Evolutionary conservation across 2,329 filamentous ascomycete genomes (phyloP).

Genomic region (Xylaria sp.): DNA sequence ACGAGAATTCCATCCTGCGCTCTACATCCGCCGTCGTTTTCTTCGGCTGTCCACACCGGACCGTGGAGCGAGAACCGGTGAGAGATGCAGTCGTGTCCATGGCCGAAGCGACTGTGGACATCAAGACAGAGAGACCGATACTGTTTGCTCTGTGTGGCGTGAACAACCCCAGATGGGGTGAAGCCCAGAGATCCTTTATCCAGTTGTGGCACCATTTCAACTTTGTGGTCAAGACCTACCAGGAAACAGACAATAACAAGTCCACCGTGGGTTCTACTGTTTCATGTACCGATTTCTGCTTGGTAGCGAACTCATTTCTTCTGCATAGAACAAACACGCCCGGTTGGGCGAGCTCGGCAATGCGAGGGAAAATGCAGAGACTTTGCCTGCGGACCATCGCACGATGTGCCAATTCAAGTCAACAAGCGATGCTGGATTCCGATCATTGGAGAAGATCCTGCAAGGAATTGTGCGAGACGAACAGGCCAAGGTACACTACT

Average conservation of each 20-base stretch:
- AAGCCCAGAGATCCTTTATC: constrained; percentile 11
- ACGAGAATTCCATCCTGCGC: constrained; percentile 6
- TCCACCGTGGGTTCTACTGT: constrained; percentile 1
- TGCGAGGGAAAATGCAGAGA: constrained; percentile 10
- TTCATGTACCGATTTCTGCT: not conserved
- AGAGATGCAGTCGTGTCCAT: constrained; percentile 6
- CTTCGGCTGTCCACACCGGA: constrained; percentile 15
- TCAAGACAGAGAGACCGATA: constrained; percentile 3
- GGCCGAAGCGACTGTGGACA: constrained; percentile 2
- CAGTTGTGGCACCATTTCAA: constrained; percentile 16
- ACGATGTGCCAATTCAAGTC: constrained; percentile 14
- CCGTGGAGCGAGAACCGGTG: not conserved
- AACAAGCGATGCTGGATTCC: constrained; percentile 7
- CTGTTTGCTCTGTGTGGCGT: constrained; percentile 10
- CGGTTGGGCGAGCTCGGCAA: constrained; percentile 9
- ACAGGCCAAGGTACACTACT: constrained; percentile 9
- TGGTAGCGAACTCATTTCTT: constrained; percentile 3
- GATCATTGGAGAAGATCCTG: constrained; percentile 6
- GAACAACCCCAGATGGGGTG: constrained; percentile 7
- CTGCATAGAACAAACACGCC: constrained; percentile 2
- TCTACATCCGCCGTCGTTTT: constrained; percentile 14
- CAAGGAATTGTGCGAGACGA: constrained; percentile 10
- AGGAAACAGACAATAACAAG: constrained; percentile 2
- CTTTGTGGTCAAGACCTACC: constrained; percentile 15
- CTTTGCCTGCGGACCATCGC: constrained; percentile 8